Conservation (phyloP, 2,329 filamentous ascomycete species). For the Myriosclerotinia duriaeana region DNA sequence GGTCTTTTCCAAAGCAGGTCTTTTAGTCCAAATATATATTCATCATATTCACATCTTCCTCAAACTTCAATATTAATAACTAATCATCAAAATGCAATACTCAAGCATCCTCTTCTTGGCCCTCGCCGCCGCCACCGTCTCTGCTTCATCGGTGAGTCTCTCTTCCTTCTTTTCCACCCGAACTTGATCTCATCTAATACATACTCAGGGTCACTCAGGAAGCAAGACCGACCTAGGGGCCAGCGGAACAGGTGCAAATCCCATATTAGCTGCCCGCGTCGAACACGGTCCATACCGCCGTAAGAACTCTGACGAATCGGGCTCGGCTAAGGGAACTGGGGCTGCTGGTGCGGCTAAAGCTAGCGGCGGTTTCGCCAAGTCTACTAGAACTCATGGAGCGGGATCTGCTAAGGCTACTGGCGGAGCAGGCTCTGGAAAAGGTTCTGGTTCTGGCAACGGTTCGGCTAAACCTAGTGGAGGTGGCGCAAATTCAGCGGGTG, state of each 20-base stretch:
- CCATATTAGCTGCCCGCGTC: not conserved
- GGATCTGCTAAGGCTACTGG: conserved; percentile 15
- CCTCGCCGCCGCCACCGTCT: conserved; percentile 32
- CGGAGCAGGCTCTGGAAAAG: not conserved
- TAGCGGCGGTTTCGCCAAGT: too few relatives aligned
- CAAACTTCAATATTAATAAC: conserved; percentile 22
- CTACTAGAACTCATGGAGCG: not conserved
- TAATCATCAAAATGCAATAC: conserved; percentile 35
- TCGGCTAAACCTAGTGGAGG: conserved; percentile 2
- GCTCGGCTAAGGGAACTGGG: not conserved
- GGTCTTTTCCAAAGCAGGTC: conserved; percentile 10
- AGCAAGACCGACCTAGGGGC: conserved; percentile 1
- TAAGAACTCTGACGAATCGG: not conserved
- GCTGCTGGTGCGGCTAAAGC: not conserved
- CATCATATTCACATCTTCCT: not conserved
- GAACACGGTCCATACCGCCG: conserved; percentile 9
- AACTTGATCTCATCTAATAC: conserved; percentile 5
- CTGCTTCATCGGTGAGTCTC: conserved; percentile 27
- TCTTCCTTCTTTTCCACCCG: too few relatives aligned
- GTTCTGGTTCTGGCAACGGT: not conserved
- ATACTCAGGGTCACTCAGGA: conserved; percentile 20
- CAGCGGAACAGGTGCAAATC: not conserved
- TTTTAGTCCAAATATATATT: not conserved
- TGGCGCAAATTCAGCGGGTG: not conserved
- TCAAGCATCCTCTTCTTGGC: conserved; percentile 33